Evolutionary conservation across 139 green algal species (phyloP).

Genomic region (Micromonas pusilla): DNA sequence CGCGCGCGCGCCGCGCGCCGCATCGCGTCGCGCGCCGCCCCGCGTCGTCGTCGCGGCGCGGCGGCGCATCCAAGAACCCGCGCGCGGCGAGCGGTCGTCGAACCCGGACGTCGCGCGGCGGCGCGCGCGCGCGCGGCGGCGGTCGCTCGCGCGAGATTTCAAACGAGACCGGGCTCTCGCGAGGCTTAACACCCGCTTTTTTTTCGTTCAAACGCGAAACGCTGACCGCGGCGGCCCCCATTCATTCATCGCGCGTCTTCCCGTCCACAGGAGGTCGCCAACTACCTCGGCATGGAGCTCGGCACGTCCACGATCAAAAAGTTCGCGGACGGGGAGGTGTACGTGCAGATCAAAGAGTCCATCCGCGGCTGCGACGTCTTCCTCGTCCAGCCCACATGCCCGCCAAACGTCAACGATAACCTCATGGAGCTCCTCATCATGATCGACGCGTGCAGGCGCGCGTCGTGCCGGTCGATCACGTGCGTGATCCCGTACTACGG

Average conservation of each 20-base stretch:
- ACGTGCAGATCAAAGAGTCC: slow-evolving; percentile 92
- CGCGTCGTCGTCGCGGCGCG: too few species aligned
- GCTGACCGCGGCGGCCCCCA: too few species aligned
- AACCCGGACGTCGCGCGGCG: too few species aligned
- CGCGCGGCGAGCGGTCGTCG: too few species aligned
- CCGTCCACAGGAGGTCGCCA: slow-evolving; percentile 74
- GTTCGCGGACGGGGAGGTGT: slow-evolving; percentile 99
- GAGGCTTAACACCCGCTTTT: too few species aligned
- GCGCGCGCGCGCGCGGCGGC: too few species aligned
- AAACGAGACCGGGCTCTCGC: too few species aligned
- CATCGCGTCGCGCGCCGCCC: too few species aligned
- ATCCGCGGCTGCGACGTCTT: slow-evolving; percentile 99
- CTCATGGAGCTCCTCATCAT: slow-evolving; percentile 97
- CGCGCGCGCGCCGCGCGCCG: too few species aligned
- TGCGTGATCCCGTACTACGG: slow-evolving; percentile 81
- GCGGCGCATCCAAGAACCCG: too few species aligned
- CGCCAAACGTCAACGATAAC: slow-evolving; percentile 86
- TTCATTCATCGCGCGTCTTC: background rate
- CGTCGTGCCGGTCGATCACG: slow-evolving; percentile 90
- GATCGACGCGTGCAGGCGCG: slow-evolving; percentile 88
- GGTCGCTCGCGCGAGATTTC: too few species aligned
- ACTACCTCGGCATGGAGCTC: slow-evolving; percentile 92
- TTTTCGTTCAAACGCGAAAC: too few species aligned
- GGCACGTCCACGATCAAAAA: slow-evolving; percentile 89
- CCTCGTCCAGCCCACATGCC: slow-evolving; percentile 90